Evolutionary conservation across 306 rosid species (phyloP), one percentile per base, ranked within the genome.

Genomic region (Oemleria cerasiformis): DNA sequence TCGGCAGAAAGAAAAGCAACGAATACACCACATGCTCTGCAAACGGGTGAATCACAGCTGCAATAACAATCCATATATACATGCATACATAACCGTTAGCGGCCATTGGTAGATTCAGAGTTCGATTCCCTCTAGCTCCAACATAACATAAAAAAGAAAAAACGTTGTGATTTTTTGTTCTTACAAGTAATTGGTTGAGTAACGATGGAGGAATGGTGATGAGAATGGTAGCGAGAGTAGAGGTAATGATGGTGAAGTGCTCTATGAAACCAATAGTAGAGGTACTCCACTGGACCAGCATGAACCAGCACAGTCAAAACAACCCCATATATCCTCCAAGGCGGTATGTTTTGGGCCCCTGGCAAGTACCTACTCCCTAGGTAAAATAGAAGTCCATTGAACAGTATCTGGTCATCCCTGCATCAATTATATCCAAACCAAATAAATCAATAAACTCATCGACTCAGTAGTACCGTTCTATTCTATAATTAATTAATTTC

Each of bases 181-280:
- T 81, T 65, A 82, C 86, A 74, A 11, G 86, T 65, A 43, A 82
- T 82, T 25, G 86, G 86, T 72, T 82, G 80, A 2, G 80, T 66
- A 30, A 73, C 82, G 43, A 82, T 71, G 59, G 86, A 82, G 50
- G 86, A 74, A 68, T 82, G 86, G 75, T 82, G 86, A 56, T 82
- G 86, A 55, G 86, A 91, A 41, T 88, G 97, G 47, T 91, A 91
- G 49, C 97, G 80, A 19, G 90, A 81, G 63, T 91, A 91, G 5
- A 88, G 87, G 43, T 49, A 90, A 55, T 90, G 36, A 30, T 90
- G 97, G 49, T 90, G 97, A 5, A 90, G 86, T 11, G 94, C 90
- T 78, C 88, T 84, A 23, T 88, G 97, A 4, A 91, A 51, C 97
- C 97, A 91, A 47, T 91, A 91, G 9, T 91, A 91, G 0, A 88